Evolutionary conservation across 2,329 filamentous ascomycete species (phyloP).

Genomic region (Cordyceps tenuipes): DNA sequence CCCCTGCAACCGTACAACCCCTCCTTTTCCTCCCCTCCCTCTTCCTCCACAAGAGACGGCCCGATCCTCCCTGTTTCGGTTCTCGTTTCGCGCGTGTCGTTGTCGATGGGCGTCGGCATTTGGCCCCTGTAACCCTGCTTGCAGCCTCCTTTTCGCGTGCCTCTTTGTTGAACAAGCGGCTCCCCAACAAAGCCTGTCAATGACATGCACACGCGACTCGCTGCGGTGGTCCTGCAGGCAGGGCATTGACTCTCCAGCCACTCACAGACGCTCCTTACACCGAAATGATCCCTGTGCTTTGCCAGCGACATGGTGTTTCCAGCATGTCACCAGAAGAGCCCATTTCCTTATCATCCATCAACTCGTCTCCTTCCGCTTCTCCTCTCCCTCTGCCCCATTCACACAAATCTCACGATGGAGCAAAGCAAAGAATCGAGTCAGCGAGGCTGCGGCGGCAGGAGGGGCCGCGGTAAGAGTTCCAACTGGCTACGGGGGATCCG

Average conservation of each 20-base stretch:
- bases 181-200: neutral
- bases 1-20: neutral
- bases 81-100: neutral
- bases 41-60: neutral
- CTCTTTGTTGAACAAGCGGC: neutral
- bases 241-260: neutral
- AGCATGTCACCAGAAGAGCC: neutral
- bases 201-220: neutral
- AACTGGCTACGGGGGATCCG: neutral
- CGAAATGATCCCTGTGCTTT: neutral
- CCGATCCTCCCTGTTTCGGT: neutral
- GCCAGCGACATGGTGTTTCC: neutral
- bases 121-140: neutral
- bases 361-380: neutral
- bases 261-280: neutral
- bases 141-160: neutral
- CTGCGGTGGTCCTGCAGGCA: neutral
- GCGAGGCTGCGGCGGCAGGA: neutral
- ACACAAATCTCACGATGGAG: neutral
- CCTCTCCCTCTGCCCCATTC: neutral
- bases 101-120: constrained; percentile 4
- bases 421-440: neutral
- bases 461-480: neutral
- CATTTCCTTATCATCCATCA: too few species aligned
- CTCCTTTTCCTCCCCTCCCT: neutral